phyloP scores from a whole-genome alignment of 1,139 yeast genomes.

The Pichia norvegensis region DNA sequence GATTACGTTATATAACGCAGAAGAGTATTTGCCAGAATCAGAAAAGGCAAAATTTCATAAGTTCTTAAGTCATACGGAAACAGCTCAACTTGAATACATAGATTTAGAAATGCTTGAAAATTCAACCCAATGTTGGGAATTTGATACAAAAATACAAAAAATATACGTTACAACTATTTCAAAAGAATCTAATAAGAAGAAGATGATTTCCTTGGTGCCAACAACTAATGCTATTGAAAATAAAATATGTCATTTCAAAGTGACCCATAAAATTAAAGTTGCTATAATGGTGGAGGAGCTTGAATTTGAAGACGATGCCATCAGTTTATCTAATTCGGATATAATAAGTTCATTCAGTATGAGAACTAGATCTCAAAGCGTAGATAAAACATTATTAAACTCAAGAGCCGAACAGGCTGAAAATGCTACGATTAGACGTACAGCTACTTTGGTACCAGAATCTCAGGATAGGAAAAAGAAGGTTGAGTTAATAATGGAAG shows the following conservation, averaged over 20 bases:
- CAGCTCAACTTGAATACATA: slow-evolving; percentile 13
- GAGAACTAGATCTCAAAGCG: slow-evolving; percentile 10
- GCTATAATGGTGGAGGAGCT: slow-evolving; percentile 19
- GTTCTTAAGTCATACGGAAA: slow-evolving; percentile 13
- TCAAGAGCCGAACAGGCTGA: slow-evolving; percentile 15
- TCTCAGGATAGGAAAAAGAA: slow-evolving; percentile 3
- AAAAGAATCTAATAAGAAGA: background rate
- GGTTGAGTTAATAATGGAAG: slow-evolving; percentile 21
- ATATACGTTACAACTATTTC: slow-evolving; percentile 2
- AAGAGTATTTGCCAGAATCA: background rate
- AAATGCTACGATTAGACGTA: slow-evolving; percentile 16
- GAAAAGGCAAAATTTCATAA: slow-evolving; percentile 4
- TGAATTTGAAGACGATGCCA: slow-evolving; percentile 1
- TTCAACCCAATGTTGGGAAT: slow-evolving; percentile 11
- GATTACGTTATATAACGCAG: slow-evolving; percentile 13
- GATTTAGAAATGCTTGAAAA: slow-evolving; percentile 4
- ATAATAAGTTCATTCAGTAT: slow-evolving; percentile 7
- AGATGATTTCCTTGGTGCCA: slow-evolving; percentile 14
- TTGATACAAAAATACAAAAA: slow-evolving; percentile 7
- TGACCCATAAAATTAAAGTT: slow-evolving; percentile 18
- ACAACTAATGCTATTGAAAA: slow-evolving; percentile 15
- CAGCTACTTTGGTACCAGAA: slow-evolving; percentile 18
- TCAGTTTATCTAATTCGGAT: slow-evolving; percentile 6
- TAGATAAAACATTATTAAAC: slow-evolving; percentile 10
- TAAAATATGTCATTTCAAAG: slow-evolving; percentile 15